Evolutionary conservation across 345 rosid genomes (phyloP), one percentile per base, ranked within the genome.

Genomic region (Hibiscus tridactylites): DNA sequence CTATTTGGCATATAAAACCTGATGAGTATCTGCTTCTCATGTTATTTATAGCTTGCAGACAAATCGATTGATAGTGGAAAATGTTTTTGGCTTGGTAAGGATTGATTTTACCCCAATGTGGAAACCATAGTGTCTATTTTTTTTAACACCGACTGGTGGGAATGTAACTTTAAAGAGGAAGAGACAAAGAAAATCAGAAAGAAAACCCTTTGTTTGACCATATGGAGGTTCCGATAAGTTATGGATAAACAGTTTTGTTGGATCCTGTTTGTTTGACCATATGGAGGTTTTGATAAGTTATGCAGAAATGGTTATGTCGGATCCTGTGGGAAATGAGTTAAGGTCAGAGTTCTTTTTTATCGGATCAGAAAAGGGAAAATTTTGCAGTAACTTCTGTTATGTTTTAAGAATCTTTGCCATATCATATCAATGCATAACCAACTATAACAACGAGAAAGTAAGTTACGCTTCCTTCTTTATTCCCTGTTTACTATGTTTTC

Each of bases 391-490:
- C 73, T 76, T 79, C 80, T 73, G 35, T 74, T 71, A 73, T 68
- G 68, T 70, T 75, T 67, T 71, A 73, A 73, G 80, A 72, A 71
- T 71, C 72, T 61, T 79, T 78, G 75, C 75, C 54, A 78, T 72
- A 73, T 70, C 42, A 60, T 78, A 54, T 77, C 63, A 73, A 77
- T 73, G 75, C 71, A 60, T 78, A 76, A 60, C 50, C 59, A 50
- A 52, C 76, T 31, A 66, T 79, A 76, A 79, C 76, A 46, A 69
- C 17, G 61, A 61, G 72, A 74, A 75, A 73, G 87, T 83, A 79
- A 86, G 86, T 82, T 61, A 66, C 46, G 39, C 46, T 73, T 67
- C 57, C 29, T 74, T 50, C 35, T 70, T 42, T 71, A 61, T 3
- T 5, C 65, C 37, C n/a, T 42, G 31, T 44, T 9, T 37, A 44